These are phyloP conservation scores for Phytophthora agathidicida DNA, from an alignment of 352 stramenopile species.

Conservation along the genomic window DNA sequence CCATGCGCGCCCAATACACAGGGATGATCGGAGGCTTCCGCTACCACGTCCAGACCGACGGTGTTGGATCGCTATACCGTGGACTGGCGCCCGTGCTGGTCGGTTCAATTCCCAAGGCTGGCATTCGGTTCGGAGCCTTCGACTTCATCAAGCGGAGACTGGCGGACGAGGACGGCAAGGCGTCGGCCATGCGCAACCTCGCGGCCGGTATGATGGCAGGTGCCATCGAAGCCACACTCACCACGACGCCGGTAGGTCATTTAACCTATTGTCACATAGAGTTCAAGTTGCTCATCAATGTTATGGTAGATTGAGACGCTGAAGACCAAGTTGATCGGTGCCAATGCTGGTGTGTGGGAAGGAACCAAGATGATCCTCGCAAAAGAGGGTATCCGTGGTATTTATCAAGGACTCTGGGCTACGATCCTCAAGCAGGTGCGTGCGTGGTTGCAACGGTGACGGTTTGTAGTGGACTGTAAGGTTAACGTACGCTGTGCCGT, in stretches of 20 bases:
- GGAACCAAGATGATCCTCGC: conserved; percentile 93
- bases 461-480: background rate
- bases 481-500: conserved; percentile 7
- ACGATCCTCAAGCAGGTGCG: conserved; percentile 95
- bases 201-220: conserved; percentile 93
- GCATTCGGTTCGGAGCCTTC: conserved; percentile 97
- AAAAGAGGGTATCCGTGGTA: conserved; percentile 89
- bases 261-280: background rate
- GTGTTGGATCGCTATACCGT: conserved; percentile 89
- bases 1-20: conserved; percentile 77
- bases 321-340: conserved; percentile 98
- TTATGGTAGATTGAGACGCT: conserved; percentile 92
- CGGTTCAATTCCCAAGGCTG: conserved; percentile 95
- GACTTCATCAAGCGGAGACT: conserved; percentile 88
- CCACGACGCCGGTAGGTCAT: conserved; percentile 89
- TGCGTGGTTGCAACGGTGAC: background rate
- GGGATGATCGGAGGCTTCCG: conserved; percentile 76
- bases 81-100: conserved; percentile 94
- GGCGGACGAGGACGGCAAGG: conserved; percentile 89
- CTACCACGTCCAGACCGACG: conserved; percentile 74
- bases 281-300: background rate
- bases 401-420: conserved; percentile 94
- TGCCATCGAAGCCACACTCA: conserved; percentile 90
- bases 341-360: conserved; percentile 92
- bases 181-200: conserved; percentile 92